phyloP scores from a whole-genome alignment of 805 yeast genomes.

The Blastobotrys chiropterorum region DNA sequence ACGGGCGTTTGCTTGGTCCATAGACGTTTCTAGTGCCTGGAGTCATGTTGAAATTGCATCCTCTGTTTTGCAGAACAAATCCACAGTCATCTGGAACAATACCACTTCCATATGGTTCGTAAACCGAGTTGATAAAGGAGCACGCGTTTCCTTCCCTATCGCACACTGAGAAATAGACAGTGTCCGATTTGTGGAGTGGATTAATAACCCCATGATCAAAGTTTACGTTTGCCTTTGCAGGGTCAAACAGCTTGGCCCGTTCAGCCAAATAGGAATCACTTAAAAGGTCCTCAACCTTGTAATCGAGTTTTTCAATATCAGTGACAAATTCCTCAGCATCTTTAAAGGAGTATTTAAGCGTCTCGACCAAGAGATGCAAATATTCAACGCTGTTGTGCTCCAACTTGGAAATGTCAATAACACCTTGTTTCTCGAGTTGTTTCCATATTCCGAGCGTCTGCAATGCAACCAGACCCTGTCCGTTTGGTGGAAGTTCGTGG shows the following conservation, averaged over 20 bases:
- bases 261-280: slow-evolving; percentile 43
- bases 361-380: slow-evolving; percentile 62
- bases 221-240: slow-evolving; percentile 35
- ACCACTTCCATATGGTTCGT: slow-evolving; percentile 62
- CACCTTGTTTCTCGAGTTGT: slow-evolving; percentile 43
- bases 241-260: slow-evolving; percentile 43
- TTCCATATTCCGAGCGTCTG: slow-evolving; percentile 61
- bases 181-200: slow-evolving; percentile 54
- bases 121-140: slow-evolving; percentile 73
- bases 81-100: slow-evolving; percentile 56
- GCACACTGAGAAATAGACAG: slow-evolving; percentile 60
- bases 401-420: slow-evolving; percentile 34
- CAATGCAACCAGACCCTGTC: slow-evolving; percentile 73
- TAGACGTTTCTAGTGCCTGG: slow-evolving; percentile 52
- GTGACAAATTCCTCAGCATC: slow-evolving; percentile 71
- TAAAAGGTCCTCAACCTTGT: slow-evolving; percentile 40
- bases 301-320: slow-evolving; percentile 41
- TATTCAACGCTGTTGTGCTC: slow-evolving; percentile 66
- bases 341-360: slow-evolving; percentile 63
- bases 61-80: slow-evolving; percentile 69
- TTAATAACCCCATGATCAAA: slow-evolving; percentile 46
- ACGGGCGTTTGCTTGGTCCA: slow-evolving; percentile 67
- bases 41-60: slow-evolving; percentile 62
- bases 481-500: slow-evolving; percentile 84
- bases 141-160: slow-evolving; percentile 73